Evolutionary conservation across 305 asterid genomes (phyloP).

Genomic region (Solanum hybrid): DNA sequence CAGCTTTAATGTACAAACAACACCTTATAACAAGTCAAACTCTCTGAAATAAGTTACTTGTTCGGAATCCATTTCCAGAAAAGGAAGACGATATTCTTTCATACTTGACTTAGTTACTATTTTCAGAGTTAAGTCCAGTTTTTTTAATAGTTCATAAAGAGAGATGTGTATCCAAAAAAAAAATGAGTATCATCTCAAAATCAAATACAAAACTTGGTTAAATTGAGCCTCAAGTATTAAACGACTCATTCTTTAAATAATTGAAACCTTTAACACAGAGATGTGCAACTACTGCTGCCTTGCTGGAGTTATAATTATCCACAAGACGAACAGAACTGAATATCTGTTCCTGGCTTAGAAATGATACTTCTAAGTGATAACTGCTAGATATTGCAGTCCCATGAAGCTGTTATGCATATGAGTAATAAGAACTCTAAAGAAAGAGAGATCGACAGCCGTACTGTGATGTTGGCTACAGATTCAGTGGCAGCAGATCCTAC

Average conservation of each 20-base stretch:
- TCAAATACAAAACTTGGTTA: not conserved
- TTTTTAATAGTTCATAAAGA: not conserved
- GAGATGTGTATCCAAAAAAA: not conserved
- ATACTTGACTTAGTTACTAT: not conserved
- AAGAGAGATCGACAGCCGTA: conserved; percentile 26
- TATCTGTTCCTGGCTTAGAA: not conserved
- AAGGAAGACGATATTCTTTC: not conserved
- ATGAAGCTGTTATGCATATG: not conserved
- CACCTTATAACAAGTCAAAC: not conserved
- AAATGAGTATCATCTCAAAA: not conserved
- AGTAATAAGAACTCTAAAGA: conserved; percentile 8
- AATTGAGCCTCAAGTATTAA: not conserved
- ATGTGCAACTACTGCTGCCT: not conserved
- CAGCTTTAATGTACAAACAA: not conserved
- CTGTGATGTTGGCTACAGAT: conserved; percentile 68
- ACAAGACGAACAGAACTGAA: not conserved
- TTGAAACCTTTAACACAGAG: not conserved
- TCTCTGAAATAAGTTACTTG: not conserved
- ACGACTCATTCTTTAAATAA: not conserved
- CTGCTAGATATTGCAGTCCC: not conserved
- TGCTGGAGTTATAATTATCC: not conserved
- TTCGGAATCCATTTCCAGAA: not conserved
- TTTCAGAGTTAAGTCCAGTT: not conserved
- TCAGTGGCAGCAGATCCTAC: conserved; percentile 56
- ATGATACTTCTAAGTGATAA: not conserved